Evolutionary conservation across 2,329 filamentous ascomycete species (phyloP), one percentile per base, ranked within the genome.

Genomic region (Huntiella omanensis): DNA sequence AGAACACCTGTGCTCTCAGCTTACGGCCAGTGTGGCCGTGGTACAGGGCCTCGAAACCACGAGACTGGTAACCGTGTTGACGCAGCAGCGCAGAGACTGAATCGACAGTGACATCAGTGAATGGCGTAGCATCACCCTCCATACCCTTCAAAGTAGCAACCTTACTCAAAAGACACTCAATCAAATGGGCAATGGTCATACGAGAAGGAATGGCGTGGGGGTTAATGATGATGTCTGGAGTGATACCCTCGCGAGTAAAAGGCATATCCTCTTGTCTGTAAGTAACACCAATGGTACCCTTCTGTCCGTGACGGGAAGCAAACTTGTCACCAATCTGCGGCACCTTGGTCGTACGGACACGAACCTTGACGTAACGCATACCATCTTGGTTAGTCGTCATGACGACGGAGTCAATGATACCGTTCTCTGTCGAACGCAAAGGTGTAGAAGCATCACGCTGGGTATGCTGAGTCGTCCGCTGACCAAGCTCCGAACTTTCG

Each of bases 121-220:
- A 98, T 0, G 92, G 91, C 0, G 91, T 98, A 1, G 91, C 91
- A 57, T 98, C 92, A 56, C 91, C 92, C 66, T 98, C 91, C 63
- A 86, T 83, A 38, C 91, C 92, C 62, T 87, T 83, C 16, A 98
- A 71, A 2, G 91, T 83, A 1, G 86, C 85, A 33, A 98, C 91
- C 62, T 98, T 98, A 61, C 85, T 93, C 48, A 98, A 74, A 55
- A 96, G 73, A 72, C 91, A 98, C 69, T 98, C 91, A 60, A 98
- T 93, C 75, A 98, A 87, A 71, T 98, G 91, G 56, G 91, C 91
- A 77, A 98, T 98, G 2, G 92, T 98, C 91, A 98, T 98, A 75
- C 91, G 91, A 47, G 91, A 98, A 0, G 91, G 91, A 73, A 98
- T 98, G 59, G 91, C 92, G 71, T 98, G 91, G 1, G 91, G 91